Base-by-base conservation (phyloP, 805 yeast species). In the Metschnikowia lunata region DNA sequence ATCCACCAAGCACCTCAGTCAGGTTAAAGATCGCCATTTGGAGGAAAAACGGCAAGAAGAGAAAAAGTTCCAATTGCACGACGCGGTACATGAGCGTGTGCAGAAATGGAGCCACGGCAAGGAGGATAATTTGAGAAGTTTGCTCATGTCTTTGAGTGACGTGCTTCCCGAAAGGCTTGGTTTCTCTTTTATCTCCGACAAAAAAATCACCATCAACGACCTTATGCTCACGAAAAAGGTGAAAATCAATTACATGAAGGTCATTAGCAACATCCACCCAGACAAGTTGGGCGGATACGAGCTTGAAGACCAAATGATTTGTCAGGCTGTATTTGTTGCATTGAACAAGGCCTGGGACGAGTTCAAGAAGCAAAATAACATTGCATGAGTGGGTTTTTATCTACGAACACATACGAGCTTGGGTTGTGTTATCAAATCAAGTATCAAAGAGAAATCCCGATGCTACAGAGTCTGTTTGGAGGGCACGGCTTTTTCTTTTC, bases 221-320 rank as follows among this genome's bases (percentile, higher is more conserved):
- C 69, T 93, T 47, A 93, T 93, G 47, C 69, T 90, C 50, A 91
- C 95, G 14, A 90, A 89, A 55, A 89, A 86, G 61, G 97, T 89
- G 32, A 91, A 91, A 61, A 69, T 91, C 31, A 72, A 73, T 14
- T 93, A 93, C 62, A 79, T 85, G 88, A 84, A 82, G 56, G 91
- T 88, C 1, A 87, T 83, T 37, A 78, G 88, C 40, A 72, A 78
- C 44, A 83, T 87, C 6, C 93, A 85, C 57, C 93, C 93, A 0
- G 99, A 93, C 63, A 93, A 93, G 62, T 68, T 90, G 23, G 70
- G 80, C 7, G 63, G 65, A 18, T 78, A 83, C 1, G 68, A 82
- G 7, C 69, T 81, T 6, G 95, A 88, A 56, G 78, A 79, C 45
- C 83, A 84, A 59, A 77, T 91, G 83, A 73, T 91, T 37, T 93